Evolutionary conservation across 257 asterid species (phyloP), one percentile per base, ranked within the genome.

Genomic region (Solanum acaule): DNA sequence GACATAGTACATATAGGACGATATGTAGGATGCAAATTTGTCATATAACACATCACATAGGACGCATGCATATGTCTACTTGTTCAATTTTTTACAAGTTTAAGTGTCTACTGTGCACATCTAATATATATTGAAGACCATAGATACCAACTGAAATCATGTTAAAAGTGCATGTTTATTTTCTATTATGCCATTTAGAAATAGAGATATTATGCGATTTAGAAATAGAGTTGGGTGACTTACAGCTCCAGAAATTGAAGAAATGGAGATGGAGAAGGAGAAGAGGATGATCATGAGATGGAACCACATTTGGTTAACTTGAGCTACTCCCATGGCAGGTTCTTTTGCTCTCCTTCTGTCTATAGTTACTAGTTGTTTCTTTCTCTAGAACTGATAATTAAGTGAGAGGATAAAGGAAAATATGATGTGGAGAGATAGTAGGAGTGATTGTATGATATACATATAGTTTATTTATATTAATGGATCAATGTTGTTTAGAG

Each of bases 301-400:
- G 68, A 81, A 29, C 42, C 86, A 29, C 8, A 81, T 16, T 44
- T 44, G 38, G 67, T 44, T 46, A 81, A 18, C 86, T 29, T 46
- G 42, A 27, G 86, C 85, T 81, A 46, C 68, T 27, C 29, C 85
- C 85, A 81, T 81, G 40, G 15, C 40, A 93, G 87, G 76, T 25
- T 25, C 61, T 49, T 52, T 16, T 16, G 4, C 22, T 16, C 61
- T 52, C 63, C 23, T 52, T 16, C 63, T 52, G 9, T 52, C 63
- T 52, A 18, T 52, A 16, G n/a, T 49, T 49, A 49, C n/a, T 52
- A 52, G 63, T 52, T 52, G 63, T 15, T 27, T 79, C 67, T 15
- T 79, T 27, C 67, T 79, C 85, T 46, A 27, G 61, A 46, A 73
- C 15, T 34, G 3, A 6, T 34, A 70, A 70, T 68, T 5, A 37